Base-by-base conservation (phyloP, 371 early-diverging fungal species). In the Rhizopus microsporus region DNA sequence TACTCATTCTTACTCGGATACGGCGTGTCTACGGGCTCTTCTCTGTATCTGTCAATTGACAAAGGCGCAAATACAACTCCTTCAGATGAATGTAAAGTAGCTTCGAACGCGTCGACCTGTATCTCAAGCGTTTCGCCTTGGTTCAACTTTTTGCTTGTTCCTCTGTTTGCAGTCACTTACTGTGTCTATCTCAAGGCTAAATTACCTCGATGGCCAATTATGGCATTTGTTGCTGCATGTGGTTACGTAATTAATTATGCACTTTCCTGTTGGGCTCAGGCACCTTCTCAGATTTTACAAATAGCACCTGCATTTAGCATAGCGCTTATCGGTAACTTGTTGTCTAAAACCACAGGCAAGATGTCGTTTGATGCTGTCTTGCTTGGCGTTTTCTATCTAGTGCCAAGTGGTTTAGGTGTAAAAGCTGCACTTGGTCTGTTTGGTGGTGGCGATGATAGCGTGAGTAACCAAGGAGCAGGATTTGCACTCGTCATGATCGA, bases 1-100 rank as follows among this genome's bases (percentile, higher is more conserved):
- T 86, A 87, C 15, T 87, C 92, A 1, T 85, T 93, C 54, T 59
- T 91, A 35, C 79, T 91, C 7, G 88, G 90, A 2, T 93, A 89
- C 51, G 94, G 93, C n/a, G 75, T 94, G 39, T 72, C 84, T 0
- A 82, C 92, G 59, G 94, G 94, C 0, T 72, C 83, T 35, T 64
- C 74, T 51, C 65, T 69, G 9, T 82, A 68, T 58, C 50, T 64
- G 7, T 52, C 65, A 0, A 69, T 85, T 12, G 83, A 83, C 29
- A 43, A 56, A 2, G 53, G 16, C 7, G 23, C 31, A 3, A 48
- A 7, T 1, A 43, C 43, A 0, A 31, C 35, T 7, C 67, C 59
- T 30, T 35, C 57, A 0, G 44, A 42, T 5, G 43, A 48, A 5
- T 71, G 69, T 44, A 56, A 56, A 45, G 30, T 45, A 9, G 71